These are phyloP conservation scores for Naganishia randhawae DNA, from an alignment of 768 basidiomycete genomes.

Conservation along the genomic window DNA sequence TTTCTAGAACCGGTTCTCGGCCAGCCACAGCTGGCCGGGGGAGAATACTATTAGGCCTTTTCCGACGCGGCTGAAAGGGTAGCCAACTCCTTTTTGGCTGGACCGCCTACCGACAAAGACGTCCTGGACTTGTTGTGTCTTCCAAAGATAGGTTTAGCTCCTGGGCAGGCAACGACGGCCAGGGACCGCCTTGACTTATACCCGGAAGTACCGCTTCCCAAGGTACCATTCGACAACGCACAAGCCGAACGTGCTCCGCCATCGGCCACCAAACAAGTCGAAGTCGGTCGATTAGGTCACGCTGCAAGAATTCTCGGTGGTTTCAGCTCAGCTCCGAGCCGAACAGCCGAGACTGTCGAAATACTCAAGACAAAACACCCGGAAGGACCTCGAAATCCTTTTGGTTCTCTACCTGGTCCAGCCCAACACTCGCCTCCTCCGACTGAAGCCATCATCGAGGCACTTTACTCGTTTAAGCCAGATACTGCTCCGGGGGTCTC, in stretches of 20 bases:
- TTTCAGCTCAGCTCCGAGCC: background rate
- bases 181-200: background rate
- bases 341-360: background rate
- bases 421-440: background rate
- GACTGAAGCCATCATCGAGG: conserved; percentile 4
- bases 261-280: conserved; percentile 6
- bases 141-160: conserved; percentile 22
- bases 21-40: no score
- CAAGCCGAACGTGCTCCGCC: background rate
- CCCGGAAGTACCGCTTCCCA: conserved; percentile 1
- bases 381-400: background rate
- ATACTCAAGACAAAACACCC: background rate
- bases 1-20: no score
- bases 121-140: conserved; percentile 20
- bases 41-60: no score
- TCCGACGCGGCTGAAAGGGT: conserved; percentile 14
- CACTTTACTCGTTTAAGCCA: background rate
- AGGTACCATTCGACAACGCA: background rate
- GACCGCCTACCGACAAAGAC: conserved; percentile 3
- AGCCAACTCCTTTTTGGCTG: conserved; percentile 5
- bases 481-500: conserved; percentile 20
- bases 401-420: background rate
- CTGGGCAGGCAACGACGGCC: conserved; percentile 1
- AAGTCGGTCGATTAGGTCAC: conserved; percentile 6
- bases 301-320: conserved; percentile 17